These are phyloP conservation scores for Cryptosporidium sp. DNA, from an alignment of 169 alveolate genomes.

Conservation along the genomic window DNA sequence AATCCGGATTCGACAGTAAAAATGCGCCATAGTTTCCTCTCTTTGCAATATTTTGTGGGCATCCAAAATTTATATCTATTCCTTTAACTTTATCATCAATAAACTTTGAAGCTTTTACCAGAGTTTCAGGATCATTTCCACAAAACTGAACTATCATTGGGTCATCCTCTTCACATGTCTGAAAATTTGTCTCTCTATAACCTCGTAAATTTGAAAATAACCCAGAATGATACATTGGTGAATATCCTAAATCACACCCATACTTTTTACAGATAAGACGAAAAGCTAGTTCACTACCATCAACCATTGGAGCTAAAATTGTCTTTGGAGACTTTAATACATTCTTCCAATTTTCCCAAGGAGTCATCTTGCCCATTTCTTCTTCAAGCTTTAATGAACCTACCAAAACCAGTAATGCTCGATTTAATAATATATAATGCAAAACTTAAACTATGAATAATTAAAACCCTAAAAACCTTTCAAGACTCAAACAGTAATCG, in stretches of 20 bases:
- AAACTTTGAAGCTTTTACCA: conserved; percentile 86
- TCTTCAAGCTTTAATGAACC: not conserved
- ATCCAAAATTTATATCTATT: conserved; percentile 92
- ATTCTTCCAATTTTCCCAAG: conserved; percentile 67
- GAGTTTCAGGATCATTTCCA: conserved; percentile 88
- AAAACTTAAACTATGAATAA: too few species aligned
- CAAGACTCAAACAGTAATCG: not conserved
- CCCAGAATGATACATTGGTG: conserved; percentile 92
- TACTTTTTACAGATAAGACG: conserved; percentile 89
- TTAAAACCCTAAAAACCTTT: not conserved
- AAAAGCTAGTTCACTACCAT: conserved; percentile 83
- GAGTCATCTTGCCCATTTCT: not conserved
- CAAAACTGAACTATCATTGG: conserved; percentile 90
- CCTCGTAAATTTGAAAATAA: conserved; percentile 79
- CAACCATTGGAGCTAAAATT: conserved; percentile 87
- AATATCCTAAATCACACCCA: conserved; percentile 88
- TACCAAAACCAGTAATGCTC: not conserved
- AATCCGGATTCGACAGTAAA: conserved; percentile 89
- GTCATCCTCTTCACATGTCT: conserved; percentile 79
- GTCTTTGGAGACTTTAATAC: conserved; percentile 81
- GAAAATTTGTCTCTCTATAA: conserved; percentile 76
- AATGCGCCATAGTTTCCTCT: conserved; percentile 93
- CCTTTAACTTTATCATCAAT: conserved; percentile 91
- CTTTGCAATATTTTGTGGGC: conserved; percentile 95
- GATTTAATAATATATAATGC: not conserved